Conservation (phyloP, 768 basidiomycete species). For the Mrakia frigida region DNA sequence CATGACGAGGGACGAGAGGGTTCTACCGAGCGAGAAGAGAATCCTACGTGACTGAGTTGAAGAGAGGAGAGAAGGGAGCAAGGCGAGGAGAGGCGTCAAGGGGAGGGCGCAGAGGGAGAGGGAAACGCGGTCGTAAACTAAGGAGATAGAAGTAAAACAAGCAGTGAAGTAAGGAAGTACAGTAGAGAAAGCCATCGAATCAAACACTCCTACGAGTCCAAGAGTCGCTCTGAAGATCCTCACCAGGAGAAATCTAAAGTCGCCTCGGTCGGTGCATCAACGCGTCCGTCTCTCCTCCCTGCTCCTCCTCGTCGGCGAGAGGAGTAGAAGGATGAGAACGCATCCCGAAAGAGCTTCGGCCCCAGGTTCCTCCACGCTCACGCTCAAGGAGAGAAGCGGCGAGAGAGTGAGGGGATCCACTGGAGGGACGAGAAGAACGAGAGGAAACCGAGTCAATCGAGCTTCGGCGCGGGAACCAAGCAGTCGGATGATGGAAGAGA, state of each 20-base stretch:
- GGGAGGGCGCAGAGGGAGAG: not conserved
- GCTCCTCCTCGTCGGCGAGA: not conserved
- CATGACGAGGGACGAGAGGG: too few species aligned
- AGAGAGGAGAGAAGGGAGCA: not conserved
- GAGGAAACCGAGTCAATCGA: not conserved
- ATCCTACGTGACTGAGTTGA: not conserved
- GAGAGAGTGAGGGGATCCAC: not conserved
- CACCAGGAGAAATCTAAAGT: not conserved
- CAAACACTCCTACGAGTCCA: not conserved
- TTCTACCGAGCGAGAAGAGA: too few species aligned
- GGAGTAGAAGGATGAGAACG: not conserved
- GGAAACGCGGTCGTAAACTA: not conserved
- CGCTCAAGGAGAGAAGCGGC: not conserved
- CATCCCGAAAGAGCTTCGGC: not conserved
- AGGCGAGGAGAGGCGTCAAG: not conserved
- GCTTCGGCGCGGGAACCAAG: too few species aligned
- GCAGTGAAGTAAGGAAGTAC: not conserved
- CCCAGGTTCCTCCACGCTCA: not conserved
- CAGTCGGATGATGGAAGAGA: not conserved
- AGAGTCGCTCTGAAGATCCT: not conserved
- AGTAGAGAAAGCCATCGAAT: too few species aligned
- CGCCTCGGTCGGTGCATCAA: not conserved
- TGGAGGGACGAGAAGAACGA: too few species aligned
- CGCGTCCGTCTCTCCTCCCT: not conserved
- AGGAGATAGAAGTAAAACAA: not conserved